Conservation (phyloP, 148 eudicot genomes). For the Arctostaphylos glauca region DNA sequence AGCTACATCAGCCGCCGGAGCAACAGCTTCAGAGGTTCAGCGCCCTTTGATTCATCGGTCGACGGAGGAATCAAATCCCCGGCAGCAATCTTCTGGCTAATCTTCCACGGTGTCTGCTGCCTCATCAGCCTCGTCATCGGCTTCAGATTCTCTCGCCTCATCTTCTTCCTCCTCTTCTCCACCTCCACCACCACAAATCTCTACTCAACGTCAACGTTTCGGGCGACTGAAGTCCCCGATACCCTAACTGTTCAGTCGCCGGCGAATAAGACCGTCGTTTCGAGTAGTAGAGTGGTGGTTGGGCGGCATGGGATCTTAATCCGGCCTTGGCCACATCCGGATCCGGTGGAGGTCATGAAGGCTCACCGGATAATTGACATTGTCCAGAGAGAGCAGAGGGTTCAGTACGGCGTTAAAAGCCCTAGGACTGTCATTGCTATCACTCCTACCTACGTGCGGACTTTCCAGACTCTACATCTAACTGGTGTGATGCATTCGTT, state of each 20-base stretch:
- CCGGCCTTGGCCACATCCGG: slow-evolving; percentile 98
- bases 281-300: slow-evolving; percentile 67
- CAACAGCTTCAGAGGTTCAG: slow-evolving; percentile 46
- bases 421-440: slow-evolving; percentile 67
- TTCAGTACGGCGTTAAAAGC: slow-evolving; percentile 73
- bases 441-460: slow-evolving; percentile 85
- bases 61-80: slow-evolving; percentile 54
- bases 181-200: slow-evolving; percentile 27
- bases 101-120: slow-evolving; percentile 74
- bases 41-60: slow-evolving; percentile 29
- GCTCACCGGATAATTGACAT: slow-evolving; percentile 78
- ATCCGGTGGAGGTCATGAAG: slow-evolving; percentile 75
- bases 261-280: slow-evolving; percentile 28
- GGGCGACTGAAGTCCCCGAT: background rate
- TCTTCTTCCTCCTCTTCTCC: slow-evolving; percentile 63
- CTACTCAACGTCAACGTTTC: background rate
- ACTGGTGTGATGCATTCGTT: slow-evolving; percentile 88
- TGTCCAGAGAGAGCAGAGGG: slow-evolving; percentile 88
- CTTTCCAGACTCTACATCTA: slow-evolving; percentile 84
- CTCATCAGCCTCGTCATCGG: slow-evolving; percentile 71
- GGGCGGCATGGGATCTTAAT: slow-evolving; percentile 90
- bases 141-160: slow-evolving; percentile 81
- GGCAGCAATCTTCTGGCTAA: slow-evolving; percentile 56
- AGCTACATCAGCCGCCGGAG: slow-evolving; percentile 57
- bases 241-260: slow-evolving; percentile 20